Evolutionary conservation across 331 rosid genomes (phyloP).

Genomic region (Dryas integrifolia): DNA sequence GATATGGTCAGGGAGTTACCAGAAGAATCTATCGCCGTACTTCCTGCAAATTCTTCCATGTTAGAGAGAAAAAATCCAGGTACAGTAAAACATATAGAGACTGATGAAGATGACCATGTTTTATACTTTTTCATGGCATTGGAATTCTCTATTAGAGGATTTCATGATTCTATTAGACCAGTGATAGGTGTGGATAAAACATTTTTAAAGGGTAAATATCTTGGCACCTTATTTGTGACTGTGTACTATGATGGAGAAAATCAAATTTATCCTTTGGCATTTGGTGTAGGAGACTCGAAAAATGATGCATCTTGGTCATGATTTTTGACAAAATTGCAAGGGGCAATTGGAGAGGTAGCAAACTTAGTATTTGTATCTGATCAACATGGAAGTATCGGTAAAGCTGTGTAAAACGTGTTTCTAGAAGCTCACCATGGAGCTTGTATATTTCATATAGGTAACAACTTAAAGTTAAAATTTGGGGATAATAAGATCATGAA

Average conservation of each 20-base stretch:
- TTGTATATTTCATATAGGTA: neutral
- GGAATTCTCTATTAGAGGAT: neutral
- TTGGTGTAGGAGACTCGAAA: neutral
- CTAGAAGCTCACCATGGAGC: neutral
- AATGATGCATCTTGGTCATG: neutral
- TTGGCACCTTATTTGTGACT: neutral
- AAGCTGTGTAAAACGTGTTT: neutral
- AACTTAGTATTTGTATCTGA: neutral
- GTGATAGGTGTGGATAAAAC: neutral
- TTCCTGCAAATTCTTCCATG: too few relatives aligned
- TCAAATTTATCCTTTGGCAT: neutral
- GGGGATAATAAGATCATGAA: neutral
- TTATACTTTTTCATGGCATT: neutral
- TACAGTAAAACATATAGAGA: too few relatives aligned
- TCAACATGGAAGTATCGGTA: neutral
- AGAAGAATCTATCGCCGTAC: neutral
- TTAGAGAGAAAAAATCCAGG: too few relatives aligned
- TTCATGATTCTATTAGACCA: neutral
- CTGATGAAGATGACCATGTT: too few relatives aligned
- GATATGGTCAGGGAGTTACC: neutral
- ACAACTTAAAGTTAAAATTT: neutral
- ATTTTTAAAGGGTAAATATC: neutral
- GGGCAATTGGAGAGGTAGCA: neutral
- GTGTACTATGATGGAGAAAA: neutral
- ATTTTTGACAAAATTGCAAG: neutral